phyloP scores from a whole-genome alignment of 192 early-diverging fungal genomes.

The Rhizoclosmatium globosum region DNA sequence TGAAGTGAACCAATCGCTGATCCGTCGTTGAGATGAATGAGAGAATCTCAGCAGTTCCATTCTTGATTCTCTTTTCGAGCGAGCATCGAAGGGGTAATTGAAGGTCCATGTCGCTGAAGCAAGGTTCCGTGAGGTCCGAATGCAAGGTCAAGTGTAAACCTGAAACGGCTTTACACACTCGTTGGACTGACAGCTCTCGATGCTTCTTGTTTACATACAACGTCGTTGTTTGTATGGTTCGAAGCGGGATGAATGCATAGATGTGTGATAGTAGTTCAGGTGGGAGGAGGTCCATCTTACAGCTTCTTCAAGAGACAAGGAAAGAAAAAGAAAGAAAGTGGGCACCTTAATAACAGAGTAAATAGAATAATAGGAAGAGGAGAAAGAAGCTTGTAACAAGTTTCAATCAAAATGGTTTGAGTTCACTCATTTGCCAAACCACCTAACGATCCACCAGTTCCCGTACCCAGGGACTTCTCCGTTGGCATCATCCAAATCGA shows the following conservation, averaged over 20 bases:
- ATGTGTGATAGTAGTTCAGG: background rate
- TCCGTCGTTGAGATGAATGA: background rate
- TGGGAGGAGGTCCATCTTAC: slow-evolving; percentile 1
- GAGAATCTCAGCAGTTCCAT: background rate
- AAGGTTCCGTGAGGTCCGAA: background rate
- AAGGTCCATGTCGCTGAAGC: background rate
- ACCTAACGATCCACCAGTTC: too few species aligned
- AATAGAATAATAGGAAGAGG: too few species aligned
- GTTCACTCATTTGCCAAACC: too few species aligned
- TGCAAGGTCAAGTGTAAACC: background rate
- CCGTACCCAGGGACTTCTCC: too few species aligned
- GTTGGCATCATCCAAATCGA: too few species aligned
- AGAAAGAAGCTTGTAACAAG: too few species aligned
- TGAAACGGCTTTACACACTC: background rate
- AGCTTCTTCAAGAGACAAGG: too few species aligned
- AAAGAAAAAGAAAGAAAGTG: too few species aligned
- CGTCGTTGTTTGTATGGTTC: background rate
- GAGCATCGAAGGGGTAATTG: background rate
- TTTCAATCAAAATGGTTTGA: too few species aligned
- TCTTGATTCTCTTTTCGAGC: background rate
- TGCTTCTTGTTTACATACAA: background rate
- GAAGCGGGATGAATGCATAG: slow-evolving; percentile 6
- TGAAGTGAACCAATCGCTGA: background rate
- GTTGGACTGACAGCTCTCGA: background rate
- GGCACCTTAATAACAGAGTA: too few species aligned